Conservation (phyloP, 2,329 filamentous ascomycete genomes). For the Fusarium tanahbumbuense region DNA sequence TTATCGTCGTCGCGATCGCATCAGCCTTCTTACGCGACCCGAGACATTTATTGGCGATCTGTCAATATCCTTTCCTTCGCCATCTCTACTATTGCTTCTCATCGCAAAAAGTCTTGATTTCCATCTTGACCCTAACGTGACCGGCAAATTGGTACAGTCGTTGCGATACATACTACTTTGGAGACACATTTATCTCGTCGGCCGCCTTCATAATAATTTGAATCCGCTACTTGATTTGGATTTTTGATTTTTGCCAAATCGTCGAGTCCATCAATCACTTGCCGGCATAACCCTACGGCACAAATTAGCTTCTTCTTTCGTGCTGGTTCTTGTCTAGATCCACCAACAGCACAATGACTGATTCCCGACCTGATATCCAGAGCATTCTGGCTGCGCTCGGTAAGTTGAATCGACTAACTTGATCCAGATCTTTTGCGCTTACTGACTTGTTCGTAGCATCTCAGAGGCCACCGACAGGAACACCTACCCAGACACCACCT, state of each 20-base stretch:
- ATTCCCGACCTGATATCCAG: slow-evolving; percentile 49
- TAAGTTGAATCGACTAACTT: slow-evolving; percentile 46
- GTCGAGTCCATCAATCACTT: not conserved
- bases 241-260: slow-evolving; percentile 1
- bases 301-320: slow-evolving; percentile 23
- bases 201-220: slow-evolving; percentile 12
- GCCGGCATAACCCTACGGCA: slow-evolving; percentile 8
- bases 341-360: slow-evolving; percentile 40
- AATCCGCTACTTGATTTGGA: not conserved
- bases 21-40: slow-evolving; percentile 28
- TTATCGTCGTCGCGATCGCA: slow-evolving; percentile 25
- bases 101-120: slow-evolving; percentile 37
- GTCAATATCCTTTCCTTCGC: slow-evolving; percentile 22
- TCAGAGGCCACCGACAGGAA: slow-evolving; percentile 57
- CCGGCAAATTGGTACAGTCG: slow-evolving; percentile 17
- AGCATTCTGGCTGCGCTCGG: slow-evolving; percentile 63
- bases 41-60: slow-evolving; percentile 33
- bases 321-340: slow-evolving; percentile 23
- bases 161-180: slow-evolving; percentile 16
- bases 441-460: slow-evolving; percentile 53
- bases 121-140: slow-evolving; percentile 34
- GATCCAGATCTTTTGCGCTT: slow-evolving; percentile 14
- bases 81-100: slow-evolving; percentile 4
- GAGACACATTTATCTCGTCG: slow-evolving; percentile 1
- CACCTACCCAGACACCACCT: slow-evolving; percentile 57